Base-by-base conservation (phyloP, 129 eudicot genomes). In the Scalesia atractyloides region DNA sequence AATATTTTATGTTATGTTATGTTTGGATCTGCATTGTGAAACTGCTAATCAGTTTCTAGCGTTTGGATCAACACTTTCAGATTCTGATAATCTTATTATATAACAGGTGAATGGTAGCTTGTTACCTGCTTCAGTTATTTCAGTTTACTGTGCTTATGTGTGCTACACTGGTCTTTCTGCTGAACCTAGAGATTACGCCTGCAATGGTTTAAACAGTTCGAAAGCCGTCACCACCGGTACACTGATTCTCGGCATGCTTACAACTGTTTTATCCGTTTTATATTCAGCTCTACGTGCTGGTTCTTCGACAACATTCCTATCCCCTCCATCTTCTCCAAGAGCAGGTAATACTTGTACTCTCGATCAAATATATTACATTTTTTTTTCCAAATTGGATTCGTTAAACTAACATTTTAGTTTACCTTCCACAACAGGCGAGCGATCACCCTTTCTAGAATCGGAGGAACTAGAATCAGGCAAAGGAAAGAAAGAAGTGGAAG, bases 281-380 rank as follows among this genome's bases (percentile, higher is more conserved):
- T 95, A 95, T 76, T 95, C 97, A 48, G 99, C 99, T 15, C 95
- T 95, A 51, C 99, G 96, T 77, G 97, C 96, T 46, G 99, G 99
- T 63, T 95, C 97, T 69, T 90, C 99, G 4, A 90, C 89, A 7
- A 86, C 99, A 8, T 86, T 95, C 72, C 68, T 95, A 6, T 95
- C 99, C 30, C 99, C 99, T 41, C 99, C 97, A 4, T 86, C 99
- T 56, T 95, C 99, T 20, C 99, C 99, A 5, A 81, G 85, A 82
- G 80, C 99, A 83, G 99, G 99, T 91, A 83, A 61, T 60, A 30
- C 20, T 26, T 60, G 11, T 59, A 59, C 10, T 59, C 18, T 26
- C 5, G 41, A 13, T 58, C 41, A 24, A 24, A 24, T 18, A 18
- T 17, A 19, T 11, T 13, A 15, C 67, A 8, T 60, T 26, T 30